Evolutionary conservation across 306 rosid species (phyloP).

Genomic region (Albizia julibrissin): DNA sequence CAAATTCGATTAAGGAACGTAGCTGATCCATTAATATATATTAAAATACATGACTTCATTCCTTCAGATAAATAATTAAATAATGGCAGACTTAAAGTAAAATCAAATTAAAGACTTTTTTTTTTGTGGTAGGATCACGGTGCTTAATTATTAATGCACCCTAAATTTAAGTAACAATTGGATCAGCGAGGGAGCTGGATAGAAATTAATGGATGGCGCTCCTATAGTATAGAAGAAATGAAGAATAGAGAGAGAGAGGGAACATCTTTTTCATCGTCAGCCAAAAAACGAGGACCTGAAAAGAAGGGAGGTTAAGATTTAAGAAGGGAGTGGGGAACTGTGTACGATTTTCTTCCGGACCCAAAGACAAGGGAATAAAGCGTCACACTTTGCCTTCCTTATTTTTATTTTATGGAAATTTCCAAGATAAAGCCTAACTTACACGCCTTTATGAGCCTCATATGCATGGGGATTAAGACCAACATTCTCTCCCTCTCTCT

Average conservation of each 20-base stretch:
- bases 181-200: neutral
- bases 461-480: constrained; percentile 26
- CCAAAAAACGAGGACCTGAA: constrained; percentile 64
- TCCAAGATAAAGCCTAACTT: constrained; percentile 37
- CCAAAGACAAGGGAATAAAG: constrained; percentile 76
- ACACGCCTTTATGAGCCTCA: constrained; percentile 27
- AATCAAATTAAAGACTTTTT: neutral
- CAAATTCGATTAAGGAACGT: constrained; percentile 16
- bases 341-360: constrained; percentile 77
- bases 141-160: neutral
- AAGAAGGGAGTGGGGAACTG: constrained; percentile 65
- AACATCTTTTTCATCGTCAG: constrained; percentile 39
- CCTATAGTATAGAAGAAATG: neutral
- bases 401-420: constrained; percentile 35
- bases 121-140: neutral
- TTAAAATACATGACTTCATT: neutral
- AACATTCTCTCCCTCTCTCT: constrained; percentile 4
- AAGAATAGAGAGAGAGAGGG: neutral
- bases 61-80: neutral
- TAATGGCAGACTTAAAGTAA: neutral
- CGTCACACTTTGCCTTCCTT: constrained; percentile 30
- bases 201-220: constrained; percentile 13
- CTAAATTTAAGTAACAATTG: neutral
- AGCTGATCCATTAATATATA: constrained; percentile 2
- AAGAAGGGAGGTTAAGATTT: constrained; percentile 51